A percentile compares a stretch with the other conserved stretches of the same genome.
phyloP scores from a whole-genome alignment of 2,329 filamentous ascomycete species.

The Penicillium sp. region DNA sequence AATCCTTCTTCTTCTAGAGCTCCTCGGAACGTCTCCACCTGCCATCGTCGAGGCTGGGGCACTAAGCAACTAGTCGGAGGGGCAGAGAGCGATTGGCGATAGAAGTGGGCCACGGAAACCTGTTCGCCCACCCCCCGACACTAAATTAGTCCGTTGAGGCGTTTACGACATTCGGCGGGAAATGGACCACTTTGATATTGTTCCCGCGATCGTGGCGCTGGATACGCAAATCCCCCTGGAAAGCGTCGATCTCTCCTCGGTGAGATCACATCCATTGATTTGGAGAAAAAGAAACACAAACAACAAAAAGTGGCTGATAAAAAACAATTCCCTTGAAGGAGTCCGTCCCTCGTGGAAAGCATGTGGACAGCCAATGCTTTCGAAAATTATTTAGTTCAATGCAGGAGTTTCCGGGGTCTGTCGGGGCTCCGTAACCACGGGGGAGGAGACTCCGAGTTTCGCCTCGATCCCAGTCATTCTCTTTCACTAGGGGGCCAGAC shows the following conservation, averaged over 20 bases:
- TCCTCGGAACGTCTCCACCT: no score
- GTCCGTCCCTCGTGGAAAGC: neutral
- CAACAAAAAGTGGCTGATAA: neutral
- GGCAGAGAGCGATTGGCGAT: constrained; percentile 2
- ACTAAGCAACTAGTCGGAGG: neutral
- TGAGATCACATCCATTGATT: no score
- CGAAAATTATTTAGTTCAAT: neutral
- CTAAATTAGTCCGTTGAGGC: neutral
- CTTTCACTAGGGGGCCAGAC: neutral
- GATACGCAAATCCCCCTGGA: constrained; percentile 1
- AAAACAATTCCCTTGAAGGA: neutral
- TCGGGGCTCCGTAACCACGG: neutral
- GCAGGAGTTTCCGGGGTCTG: neutral
- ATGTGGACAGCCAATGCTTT: neutral
- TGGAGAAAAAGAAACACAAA: no score
- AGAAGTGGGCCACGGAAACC: neutral
- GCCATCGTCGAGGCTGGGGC: no score
- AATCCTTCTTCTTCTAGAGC: constrained; percentile 1
- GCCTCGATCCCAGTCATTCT: neutral
- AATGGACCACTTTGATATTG: neutral
- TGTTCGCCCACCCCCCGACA: neutral
- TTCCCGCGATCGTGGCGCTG: constrained; percentile 4
- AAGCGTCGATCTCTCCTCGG: neutral
- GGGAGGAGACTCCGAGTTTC: neutral
- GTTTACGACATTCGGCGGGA: neutral